Conservation (phyloP, 106 monocot species). For the Dioscorea dumetorum region DNA sequence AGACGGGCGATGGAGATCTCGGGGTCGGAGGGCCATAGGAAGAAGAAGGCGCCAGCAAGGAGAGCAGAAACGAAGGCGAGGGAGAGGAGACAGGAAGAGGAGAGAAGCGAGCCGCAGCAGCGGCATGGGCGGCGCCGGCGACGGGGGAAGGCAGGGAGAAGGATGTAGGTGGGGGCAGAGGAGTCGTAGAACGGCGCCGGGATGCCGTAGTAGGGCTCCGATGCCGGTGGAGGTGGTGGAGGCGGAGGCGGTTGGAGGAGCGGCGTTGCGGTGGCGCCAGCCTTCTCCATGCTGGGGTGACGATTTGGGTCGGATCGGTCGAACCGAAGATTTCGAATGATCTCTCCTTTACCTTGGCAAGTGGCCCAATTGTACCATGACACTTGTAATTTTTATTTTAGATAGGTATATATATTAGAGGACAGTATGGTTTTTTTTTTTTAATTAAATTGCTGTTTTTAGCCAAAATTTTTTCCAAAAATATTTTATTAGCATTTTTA, state of each 20-base stretch:
- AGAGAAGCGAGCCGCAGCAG: slow-evolving; percentile 14
- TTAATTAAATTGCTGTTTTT: too few relatives aligned
- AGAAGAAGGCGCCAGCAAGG: slow-evolving; percentile 27
- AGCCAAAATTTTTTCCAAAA: too few relatives aligned
- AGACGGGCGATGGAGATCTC: slow-evolving; percentile 47
- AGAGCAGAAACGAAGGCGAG: slow-evolving; percentile 10
- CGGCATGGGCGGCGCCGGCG: slow-evolving; percentile 3
- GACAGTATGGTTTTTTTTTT: too few relatives aligned
- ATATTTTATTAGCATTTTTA: too few relatives aligned
- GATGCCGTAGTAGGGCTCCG: not conserved
- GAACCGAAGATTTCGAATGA: too few relatives aligned
- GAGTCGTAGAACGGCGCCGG: slow-evolving; percentile 11
- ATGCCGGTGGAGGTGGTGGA: not conserved
- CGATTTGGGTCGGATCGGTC: too few relatives aligned
- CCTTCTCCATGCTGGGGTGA: not conserved
- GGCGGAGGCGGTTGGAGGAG: not conserved
- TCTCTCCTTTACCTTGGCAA: too few relatives aligned
- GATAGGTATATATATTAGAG: too few relatives aligned
- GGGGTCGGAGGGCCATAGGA: slow-evolving; percentile 70
- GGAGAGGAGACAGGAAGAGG: slow-evolving; percentile 28
- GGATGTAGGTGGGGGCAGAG: slow-evolving; percentile 18
- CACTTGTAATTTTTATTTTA: too few relatives aligned
- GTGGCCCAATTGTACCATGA: too few relatives aligned
- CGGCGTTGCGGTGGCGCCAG: not conserved
- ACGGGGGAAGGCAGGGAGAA: not conserved